A percentile compares a stretch with the other conserved stretches of the same genome.
Evolutionary conservation across 2,329 filamentous ascomycete genomes (phyloP).

Genomic region (Arthrobotrys musiformis): DNA sequence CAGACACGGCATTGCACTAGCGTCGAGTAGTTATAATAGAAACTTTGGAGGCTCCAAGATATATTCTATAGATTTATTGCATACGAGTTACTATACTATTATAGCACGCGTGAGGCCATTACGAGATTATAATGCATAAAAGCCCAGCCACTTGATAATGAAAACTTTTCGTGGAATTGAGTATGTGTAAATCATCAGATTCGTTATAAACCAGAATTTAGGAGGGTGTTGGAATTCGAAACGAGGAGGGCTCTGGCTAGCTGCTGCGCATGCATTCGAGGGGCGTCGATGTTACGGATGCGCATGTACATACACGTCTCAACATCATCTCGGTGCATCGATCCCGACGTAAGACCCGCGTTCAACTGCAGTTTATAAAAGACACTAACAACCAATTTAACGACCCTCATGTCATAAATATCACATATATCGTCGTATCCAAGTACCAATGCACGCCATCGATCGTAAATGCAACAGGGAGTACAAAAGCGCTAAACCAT

Average conservation of each 20-base stretch:
- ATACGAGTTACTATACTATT: background rate
- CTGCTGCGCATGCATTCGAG: background rate
- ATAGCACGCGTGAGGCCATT: too few species aligned
- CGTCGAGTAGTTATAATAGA: background rate
- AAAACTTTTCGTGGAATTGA: background rate
- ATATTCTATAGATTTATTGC: background rate
- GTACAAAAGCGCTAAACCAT: background rate
- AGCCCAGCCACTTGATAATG: conserved; percentile 1
- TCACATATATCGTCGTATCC: conserved; percentile 9
- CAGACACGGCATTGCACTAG: too few species aligned
- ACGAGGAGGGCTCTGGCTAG: background rate
- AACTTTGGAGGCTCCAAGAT: background rate
- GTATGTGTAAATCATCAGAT: background rate
- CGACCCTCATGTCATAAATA: background rate
- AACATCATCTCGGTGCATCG: background rate
- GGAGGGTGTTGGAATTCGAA: background rate
- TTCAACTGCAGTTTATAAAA: background rate
- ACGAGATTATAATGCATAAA: conserved; percentile 41
- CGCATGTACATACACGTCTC: background rate
- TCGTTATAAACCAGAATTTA: too few species aligned
- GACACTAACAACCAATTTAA: background rate
- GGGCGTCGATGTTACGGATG: background rate
- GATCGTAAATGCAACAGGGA: conserved; percentile 10
- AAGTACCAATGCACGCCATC: background rate
- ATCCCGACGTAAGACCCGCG: background rate